Evolutionary conservation across 495 filamentous ascomycete genomes (phyloP), one percentile per base, ranked within the genome.

Genomic region (Staphylotrichum longicolle): DNA sequence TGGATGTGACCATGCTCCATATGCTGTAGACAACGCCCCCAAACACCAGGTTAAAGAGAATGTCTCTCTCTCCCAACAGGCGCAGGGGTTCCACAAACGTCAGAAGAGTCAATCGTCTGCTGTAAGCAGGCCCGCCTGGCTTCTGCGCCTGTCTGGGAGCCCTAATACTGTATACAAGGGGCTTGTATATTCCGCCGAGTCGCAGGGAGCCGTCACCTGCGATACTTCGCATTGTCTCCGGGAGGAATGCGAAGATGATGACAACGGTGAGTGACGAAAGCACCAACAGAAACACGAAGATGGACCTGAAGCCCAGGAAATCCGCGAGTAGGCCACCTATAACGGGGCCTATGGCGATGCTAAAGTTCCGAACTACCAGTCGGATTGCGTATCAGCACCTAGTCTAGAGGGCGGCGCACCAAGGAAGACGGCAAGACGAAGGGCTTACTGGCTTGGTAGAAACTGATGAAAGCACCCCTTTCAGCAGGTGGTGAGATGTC

Each of bases 381-480:
- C 45, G 45, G 45, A 27, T 27, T 27, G 20, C 20, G 20, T 27
- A 27, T 27, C 20, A 27, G 20, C 20, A 27, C 20, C 20, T 27
- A 27, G 20, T 27, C 20, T 27, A 27, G 20, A 27, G 20, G 20
- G 20, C 20, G 20, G 20, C 20, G 20, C 20, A 27, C 20, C 20
- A 27, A 27, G 20, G 20, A 27, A 27, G 20, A 27, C 20, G 20
- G 20, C 20, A 27, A 27, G 20, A 27, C 20, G 20, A 27, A 27
- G 45, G 15, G 30, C 45, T 27, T 47, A 47, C 45, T 47, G 45
- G 45, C n/a, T 47, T 47, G 45, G 15, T 47, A 47, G 45, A 47
- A 47, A 20, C 45, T 47, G 45, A 47, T 47, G 45, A 47, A 47
- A 47, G 45, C 45, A 47, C 45, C 45, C 45, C 45, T 47, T 47